Evolutionary conservation across 2,329 filamentous ascomycete genomes (phyloP).

Genomic region (Coniochaeta prunicola): DNA sequence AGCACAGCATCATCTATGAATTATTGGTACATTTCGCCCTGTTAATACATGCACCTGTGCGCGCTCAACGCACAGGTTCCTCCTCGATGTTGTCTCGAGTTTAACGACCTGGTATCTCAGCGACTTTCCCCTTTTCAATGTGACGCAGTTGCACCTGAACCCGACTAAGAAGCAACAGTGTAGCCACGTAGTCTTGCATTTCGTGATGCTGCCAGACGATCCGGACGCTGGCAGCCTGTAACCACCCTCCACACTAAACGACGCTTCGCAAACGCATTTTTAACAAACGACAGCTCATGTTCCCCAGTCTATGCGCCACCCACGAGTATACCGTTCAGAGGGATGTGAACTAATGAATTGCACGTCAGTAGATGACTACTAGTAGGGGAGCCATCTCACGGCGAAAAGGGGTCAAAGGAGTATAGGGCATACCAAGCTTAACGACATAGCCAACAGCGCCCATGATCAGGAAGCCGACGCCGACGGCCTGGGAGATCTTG

Average conservation of each 20-base stretch:
- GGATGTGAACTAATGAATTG: conserved; percentile 50
- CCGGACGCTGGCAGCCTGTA: neutral
- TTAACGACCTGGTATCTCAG: neutral
- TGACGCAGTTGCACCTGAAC: neutral
- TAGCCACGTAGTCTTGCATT: neutral
- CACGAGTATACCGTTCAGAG: conserved; percentile 64
- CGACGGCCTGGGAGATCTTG: conserved; percentile 50
- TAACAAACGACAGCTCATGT: neutral
- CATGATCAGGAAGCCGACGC: conserved; percentile 64
- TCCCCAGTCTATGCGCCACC: conserved; percentile 53
- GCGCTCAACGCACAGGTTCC: neutral
- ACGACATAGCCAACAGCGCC: conserved; percentile 63
- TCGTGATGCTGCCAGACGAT: neutral
- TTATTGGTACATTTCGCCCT: neutral
- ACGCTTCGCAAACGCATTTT: neutral
- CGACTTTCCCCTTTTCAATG: neutral
- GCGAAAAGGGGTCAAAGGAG: neutral
- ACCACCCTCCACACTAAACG: neutral
- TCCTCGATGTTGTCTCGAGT: neutral
- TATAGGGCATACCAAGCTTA: conserved; percentile 52
- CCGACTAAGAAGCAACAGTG: neutral
- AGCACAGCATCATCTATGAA: neutral
- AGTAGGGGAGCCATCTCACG: neutral
- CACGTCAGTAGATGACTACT: neutral
- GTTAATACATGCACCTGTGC: neutral